A percentile compares a stretch with the other conserved stretches of the same genome.
phyloP scores from a whole-genome alignment of 495 filamentous ascomycete species.

The Xylaria intraflava region DNA sequence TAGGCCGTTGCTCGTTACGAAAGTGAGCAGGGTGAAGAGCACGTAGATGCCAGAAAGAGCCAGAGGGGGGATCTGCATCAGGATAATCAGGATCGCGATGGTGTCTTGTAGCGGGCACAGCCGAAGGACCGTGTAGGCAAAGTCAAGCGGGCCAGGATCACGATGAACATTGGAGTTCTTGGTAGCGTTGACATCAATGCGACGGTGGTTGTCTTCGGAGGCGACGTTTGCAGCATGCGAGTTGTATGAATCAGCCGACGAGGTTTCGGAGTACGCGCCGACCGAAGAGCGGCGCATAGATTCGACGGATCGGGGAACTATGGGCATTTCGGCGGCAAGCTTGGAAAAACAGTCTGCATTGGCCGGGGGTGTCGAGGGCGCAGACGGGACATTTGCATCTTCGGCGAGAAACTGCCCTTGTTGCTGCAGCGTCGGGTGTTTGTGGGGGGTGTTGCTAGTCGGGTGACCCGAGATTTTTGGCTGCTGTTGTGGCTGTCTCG shows the following conservation, averaged over 20 bases:
- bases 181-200: slow-evolving; percentile 57
- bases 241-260: slow-evolving; percentile 41
- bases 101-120: slow-evolving; percentile 93
- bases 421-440: slow-evolving; percentile 24
- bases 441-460: slow-evolving; percentile 34
- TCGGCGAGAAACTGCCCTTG: slow-evolving; percentile 30
- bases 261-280: slow-evolving; percentile 43
- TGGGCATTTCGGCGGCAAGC: slow-evolving; percentile 34
- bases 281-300: slow-evolving; percentile 39
- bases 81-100: slow-evolving; percentile 94
- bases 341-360: slow-evolving; percentile 33
- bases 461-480: slow-evolving; percentile 53
- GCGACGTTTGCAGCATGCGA: slow-evolving; percentile 30
- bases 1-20: slow-evolving; percentile 60
- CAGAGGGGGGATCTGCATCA: slow-evolving; percentile 91
- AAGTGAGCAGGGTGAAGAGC: slow-evolving; percentile 88
- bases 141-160: slow-evolving; percentile 57
- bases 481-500: slow-evolving; percentile 55
- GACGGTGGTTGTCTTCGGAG: slow-evolving; percentile 46
- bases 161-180: slow-evolving; percentile 61
- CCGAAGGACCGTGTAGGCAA: slow-evolving; percentile 77
- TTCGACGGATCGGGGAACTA: slow-evolving; percentile 34
- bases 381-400: slow-evolving; percentile 39
- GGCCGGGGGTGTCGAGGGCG: slow-evolving; percentile 30
- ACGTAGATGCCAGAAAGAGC: slow-evolving; percentile 86